Evolutionary conservation across 2,329 filamentous ascomycete genomes (phyloP).

Genomic region (Fusarium avenaceum): DNA sequence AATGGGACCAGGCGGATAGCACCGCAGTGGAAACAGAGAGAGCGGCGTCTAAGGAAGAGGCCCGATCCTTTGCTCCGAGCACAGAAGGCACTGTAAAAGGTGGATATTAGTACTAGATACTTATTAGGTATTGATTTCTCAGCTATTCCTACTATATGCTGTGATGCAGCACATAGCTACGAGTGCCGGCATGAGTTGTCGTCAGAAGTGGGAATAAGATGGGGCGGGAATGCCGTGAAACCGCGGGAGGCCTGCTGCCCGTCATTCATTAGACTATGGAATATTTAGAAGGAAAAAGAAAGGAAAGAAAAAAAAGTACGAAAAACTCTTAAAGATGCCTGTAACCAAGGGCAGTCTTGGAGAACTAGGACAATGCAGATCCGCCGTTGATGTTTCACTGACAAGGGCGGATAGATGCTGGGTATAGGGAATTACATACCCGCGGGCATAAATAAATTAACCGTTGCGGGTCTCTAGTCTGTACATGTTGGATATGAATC

Average conservation of each 20-base stretch:
- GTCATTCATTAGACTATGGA: conserved; percentile 1
- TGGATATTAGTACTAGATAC: not conserved
- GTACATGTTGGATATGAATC: not conserved
- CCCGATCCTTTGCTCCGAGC: conserved; percentile 3
- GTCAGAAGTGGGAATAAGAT: conserved; percentile 43
- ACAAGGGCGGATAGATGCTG: conserved; percentile 12
- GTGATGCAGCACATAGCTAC: conserved; percentile 11
- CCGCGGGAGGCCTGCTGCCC: conserved; percentile 23
- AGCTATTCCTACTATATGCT: not conserved
- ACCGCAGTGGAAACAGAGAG: conserved; percentile 1
- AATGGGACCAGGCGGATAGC: conserved; percentile 3
- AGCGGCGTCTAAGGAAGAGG: conserved; percentile 4
- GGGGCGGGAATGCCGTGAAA: conserved; percentile 41
- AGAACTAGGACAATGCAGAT: not conserved
- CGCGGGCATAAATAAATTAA: not conserved
- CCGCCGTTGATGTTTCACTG: conserved; percentile 21
- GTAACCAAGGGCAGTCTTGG: no score
- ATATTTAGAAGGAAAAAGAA: conserved; percentile 19
- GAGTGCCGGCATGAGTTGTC: conserved; percentile 43
- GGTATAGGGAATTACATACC: conserved; percentile 15
- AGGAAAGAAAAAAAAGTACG: conserved; percentile 11
- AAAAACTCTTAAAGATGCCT: not conserved
- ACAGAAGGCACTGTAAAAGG: not conserved
- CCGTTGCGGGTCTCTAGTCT: not conserved
- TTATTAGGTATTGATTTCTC: no score